phyloP scores from a whole-genome alignment of 805 yeast genomes.

The Lipomyces orientalis region DNA sequence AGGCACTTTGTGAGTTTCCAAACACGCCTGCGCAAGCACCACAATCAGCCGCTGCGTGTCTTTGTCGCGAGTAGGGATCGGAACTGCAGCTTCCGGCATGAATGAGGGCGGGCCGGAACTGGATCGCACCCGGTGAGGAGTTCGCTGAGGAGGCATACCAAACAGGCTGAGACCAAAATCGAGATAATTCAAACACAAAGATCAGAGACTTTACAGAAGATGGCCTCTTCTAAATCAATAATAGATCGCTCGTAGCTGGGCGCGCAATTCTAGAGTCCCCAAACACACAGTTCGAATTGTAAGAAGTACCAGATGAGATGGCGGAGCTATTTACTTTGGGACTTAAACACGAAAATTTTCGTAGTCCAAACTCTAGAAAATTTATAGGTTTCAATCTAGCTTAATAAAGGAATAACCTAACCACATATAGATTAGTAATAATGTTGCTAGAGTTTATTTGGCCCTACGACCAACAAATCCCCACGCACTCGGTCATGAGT shows the following conservation, averaged over 20 bases:
- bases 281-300: background rate
- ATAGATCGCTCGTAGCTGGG: background rate
- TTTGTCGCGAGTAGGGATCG: slow-evolving; percentile 83
- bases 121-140: slow-evolving; percentile 30
- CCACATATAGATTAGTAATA: background rate
- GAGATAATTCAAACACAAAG: background rate
- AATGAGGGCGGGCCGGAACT: slow-evolving; percentile 59
- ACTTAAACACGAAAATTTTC: background rate
- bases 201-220: background rate
- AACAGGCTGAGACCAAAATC: background rate
- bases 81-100: slow-evolving; percentile 85
- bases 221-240: background rate
- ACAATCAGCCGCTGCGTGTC: slow-evolving; percentile 84
- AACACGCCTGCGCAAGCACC: slow-evolving; percentile 93
- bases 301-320: background rate
- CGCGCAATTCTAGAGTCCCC: background rate
- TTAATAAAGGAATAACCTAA: background rate
- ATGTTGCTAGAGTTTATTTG: background rate
- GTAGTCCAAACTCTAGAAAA: background rate
- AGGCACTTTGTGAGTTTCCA: slow-evolving; percentile 86
- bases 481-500: too few relatives aligned
- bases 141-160: slow-evolving; percentile 54
- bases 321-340: background rate
- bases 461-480: background rate
- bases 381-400: background rate